Base-by-base conservation (phyloP, 495 filamentous ascomycete genomes). In the Xylaria flabelliformis region DNA sequence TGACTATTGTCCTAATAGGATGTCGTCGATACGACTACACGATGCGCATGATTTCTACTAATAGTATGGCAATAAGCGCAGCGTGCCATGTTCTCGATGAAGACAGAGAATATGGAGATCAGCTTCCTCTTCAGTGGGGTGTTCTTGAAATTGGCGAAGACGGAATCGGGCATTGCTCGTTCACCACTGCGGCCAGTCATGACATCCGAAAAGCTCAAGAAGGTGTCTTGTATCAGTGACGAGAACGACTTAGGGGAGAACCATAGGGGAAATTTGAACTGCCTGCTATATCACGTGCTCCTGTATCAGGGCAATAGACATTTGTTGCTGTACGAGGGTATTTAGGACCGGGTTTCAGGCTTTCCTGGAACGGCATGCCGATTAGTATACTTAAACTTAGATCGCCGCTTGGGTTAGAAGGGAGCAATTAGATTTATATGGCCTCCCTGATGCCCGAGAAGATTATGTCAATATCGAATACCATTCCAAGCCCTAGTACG, bases 171-270 rank as follows among this genome's bases (percentile, higher is more conserved):
- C 77, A 86, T 77, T 67, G 64, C 53, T 32, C 48, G 6, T 51
- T 51, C n/a, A 24, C 48, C n/a, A 51, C 48, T 9, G 48, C 48
- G 7, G 19, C 90, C 90, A 77, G 94, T 76, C 71, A 95, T 90
- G 67, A 89, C 85, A 34, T 90, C 91, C 77, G 94, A 94, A 77
- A 90, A 87, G 55, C 93, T 92, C 8, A 88, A 91, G 76, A 92
- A 94, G 7, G 93, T 94, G 77, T 64, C 21, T 48, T 48, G 15
- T 64, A 64, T 32, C 62, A 64, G 19, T 48, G 32, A 61, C 6
- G 10, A 21, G 26, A 39, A 61, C 21, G n/a, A 3, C n/a, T n/a
- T 21, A 24, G 48, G 39, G 12, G 39, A 2, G 39, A 42, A 42
- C 12, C 12, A 42, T 13, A 42, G 39, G 10, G 36, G 36, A 39